These are phyloP conservation scores for Russula sp. DNA, from an alignment of 768 basidiomycete species.

Conservation along the genomic window DNA sequence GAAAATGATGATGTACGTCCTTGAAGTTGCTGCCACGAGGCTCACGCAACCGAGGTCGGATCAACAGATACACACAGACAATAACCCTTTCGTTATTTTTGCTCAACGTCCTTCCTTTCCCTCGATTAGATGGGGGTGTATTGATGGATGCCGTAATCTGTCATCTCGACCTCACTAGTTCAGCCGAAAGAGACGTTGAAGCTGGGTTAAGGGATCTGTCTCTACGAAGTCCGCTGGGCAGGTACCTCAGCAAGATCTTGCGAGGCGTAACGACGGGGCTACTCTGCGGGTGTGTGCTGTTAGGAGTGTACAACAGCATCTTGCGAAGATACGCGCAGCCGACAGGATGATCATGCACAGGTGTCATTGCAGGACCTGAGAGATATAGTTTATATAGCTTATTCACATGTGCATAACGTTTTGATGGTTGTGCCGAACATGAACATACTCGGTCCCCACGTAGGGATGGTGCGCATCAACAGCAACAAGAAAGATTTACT, in stretches of 20 bases:
- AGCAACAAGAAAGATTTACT: constrained; percentile 34
- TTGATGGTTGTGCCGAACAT: constrained; percentile 4
- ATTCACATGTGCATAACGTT: constrained; percentile 12
- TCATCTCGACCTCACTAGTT: background rate
- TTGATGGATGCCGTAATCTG: constrained; percentile 36
- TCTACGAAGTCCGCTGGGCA: background rate
- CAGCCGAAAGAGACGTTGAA: constrained; percentile 11
- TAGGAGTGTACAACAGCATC: constrained; percentile 5
- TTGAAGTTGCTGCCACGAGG: background rate
- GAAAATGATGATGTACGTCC: constrained; percentile 52
- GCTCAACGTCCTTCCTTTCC: constrained; percentile 75
- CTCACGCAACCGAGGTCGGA: background rate
- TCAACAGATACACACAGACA: constrained; percentile 48
- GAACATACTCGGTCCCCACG: constrained; percentile 7
- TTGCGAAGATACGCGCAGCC: constrained; percentile 3
- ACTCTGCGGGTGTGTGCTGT: constrained; percentile 10
- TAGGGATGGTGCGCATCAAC: background rate
- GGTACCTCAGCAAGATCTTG: constrained; percentile 12
- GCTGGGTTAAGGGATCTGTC: background rate
- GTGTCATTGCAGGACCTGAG: background rate
- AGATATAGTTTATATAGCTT: background rate
- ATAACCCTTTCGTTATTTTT: constrained; percentile 73
- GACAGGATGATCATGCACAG: constrained; percentile 3
- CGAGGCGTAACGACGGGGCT: background rate
- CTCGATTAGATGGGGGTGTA: constrained; percentile 62